phyloP scores from a whole-genome alignment of 495 filamentous ascomycete species.

The Trichoderma orchidacearum region DNA sequence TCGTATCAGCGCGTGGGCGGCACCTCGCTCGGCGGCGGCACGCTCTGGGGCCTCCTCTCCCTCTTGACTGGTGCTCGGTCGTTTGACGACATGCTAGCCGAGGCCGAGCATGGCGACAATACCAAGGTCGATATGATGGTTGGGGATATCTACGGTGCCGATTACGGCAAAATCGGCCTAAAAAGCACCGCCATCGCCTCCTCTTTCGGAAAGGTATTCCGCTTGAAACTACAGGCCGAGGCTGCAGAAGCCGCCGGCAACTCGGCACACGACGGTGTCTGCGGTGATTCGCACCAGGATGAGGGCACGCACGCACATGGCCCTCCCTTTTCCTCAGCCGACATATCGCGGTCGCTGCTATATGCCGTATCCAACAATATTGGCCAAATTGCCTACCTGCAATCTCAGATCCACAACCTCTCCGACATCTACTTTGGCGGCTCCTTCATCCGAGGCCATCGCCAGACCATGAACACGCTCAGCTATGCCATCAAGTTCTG shows the following conservation, averaged over 20 bases:
- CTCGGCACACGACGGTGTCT: constrained; percentile 13
- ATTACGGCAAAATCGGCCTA: constrained; percentile 87
- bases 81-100: constrained; percentile 90
- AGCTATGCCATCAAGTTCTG: constrained; percentile 95
- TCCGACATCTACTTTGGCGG: constrained; percentile 96
- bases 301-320: neutral
- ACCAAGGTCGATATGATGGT: constrained; percentile 90
- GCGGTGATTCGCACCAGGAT: neutral
- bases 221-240: constrained; percentile 64
- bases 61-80: constrained; percentile 78
- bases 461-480: constrained; percentile 93
- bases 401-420: constrained; percentile 81
- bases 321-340: constrained; percentile 29
- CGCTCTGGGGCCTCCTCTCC: constrained; percentile 86
- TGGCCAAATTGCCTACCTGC: constrained; percentile 91
- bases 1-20: constrained; percentile 83
- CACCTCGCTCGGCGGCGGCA: constrained; percentile 88
- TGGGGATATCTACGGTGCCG: constrained; percentile 93
- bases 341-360: constrained; percentile 48
- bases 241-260: constrained; percentile 64
- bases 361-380: constrained; percentile 93
- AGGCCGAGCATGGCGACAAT: constrained; percentile 92
- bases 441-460: constrained; percentile 90
- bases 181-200: constrained; percentile 90
- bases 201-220: constrained; percentile 92